These are phyloP conservation scores for Neurospora sp. DNA, from an alignment of 495 filamentous ascomycete genomes.

Conservation along the genomic window DNA sequence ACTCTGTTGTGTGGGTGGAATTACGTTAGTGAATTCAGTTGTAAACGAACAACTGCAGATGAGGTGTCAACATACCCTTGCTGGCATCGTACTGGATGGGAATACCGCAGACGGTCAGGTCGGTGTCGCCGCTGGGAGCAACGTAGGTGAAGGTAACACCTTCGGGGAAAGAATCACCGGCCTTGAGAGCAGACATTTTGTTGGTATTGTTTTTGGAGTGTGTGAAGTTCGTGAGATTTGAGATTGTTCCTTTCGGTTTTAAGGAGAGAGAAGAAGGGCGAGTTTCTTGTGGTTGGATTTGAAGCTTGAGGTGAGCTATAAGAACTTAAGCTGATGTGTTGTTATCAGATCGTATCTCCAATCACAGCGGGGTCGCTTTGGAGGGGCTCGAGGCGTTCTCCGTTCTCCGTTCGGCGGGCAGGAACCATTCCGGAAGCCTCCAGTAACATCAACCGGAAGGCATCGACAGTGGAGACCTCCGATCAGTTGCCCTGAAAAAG, in stretches of 20 bases:
- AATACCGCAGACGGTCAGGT: slow-evolving; percentile 66
- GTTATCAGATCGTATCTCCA: background rate
- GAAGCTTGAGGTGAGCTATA: background rate
- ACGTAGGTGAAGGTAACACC: slow-evolving; percentile 74
- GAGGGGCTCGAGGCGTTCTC: background rate
- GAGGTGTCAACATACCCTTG: slow-evolving; percentile 37
- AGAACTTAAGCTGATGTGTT: background rate
- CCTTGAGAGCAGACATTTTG: slow-evolving; percentile 63
- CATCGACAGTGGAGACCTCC: background rate
- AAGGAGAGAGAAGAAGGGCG: background rate
- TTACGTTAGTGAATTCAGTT: too few species aligned
- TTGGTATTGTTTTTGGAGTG: background rate
- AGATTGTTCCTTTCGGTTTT: background rate
- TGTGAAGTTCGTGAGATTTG: background rate
- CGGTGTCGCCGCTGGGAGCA: slow-evolving; percentile 52
- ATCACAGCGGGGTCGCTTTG: background rate
- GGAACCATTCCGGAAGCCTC: background rate
- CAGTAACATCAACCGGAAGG: background rate
- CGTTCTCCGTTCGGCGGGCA: background rate
- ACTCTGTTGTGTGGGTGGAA: slow-evolving; percentile 38
- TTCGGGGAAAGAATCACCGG: slow-evolving; percentile 74
- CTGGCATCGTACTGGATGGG: slow-evolving; percentile 73
- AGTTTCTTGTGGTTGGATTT: background rate
- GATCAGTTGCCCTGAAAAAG: background rate
- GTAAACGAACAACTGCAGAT: background rate